These are phyloP conservation scores for Syzygium malaccense DNA, from an alignment of 441 rosid genomes.

Conservation along the genomic window DNA sequence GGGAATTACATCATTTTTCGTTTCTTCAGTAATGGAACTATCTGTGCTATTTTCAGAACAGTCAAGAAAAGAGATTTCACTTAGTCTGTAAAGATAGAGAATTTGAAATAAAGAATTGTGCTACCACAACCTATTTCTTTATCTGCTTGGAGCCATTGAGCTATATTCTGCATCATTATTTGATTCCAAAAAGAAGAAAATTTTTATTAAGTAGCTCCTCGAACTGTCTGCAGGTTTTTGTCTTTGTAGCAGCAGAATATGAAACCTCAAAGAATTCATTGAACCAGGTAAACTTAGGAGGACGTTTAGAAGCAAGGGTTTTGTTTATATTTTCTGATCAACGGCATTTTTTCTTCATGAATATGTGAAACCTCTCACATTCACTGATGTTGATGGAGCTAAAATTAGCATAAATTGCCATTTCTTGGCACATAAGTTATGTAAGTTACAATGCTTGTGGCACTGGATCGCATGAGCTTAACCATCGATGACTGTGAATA, in stretches of 20 bases:
- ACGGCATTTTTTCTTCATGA: not conserved
- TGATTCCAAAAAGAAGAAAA: not conserved
- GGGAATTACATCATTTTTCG: not conserved
- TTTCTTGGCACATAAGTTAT: not conserved
- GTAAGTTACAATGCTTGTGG: not conserved
- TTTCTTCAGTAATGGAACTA: not conserved
- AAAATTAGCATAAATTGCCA: not conserved
- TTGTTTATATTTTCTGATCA: not conserved
- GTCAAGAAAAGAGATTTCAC: not conserved
- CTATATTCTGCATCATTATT: not conserved
- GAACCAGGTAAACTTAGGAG: conserved; percentile 58
- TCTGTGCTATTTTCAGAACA: not conserved
- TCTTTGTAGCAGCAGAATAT: conserved; percentile 15
- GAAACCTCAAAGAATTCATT: conserved; percentile 18
- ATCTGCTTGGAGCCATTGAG: not conserved
- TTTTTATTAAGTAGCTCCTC: not conserved
- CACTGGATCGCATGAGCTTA: not conserved
- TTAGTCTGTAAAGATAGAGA: not conserved
- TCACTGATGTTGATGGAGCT: not conserved
- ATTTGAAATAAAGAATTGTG: not conserved
- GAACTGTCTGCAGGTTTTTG: conserved; percentile 5
- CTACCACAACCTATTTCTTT: not conserved
- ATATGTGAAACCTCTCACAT: not conserved
- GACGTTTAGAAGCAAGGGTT: not conserved
- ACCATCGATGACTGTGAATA: not conserved